Base-by-base conservation (phyloP, 2,329 filamentous ascomycete species). In the Fusarium tricinctum region DNA sequence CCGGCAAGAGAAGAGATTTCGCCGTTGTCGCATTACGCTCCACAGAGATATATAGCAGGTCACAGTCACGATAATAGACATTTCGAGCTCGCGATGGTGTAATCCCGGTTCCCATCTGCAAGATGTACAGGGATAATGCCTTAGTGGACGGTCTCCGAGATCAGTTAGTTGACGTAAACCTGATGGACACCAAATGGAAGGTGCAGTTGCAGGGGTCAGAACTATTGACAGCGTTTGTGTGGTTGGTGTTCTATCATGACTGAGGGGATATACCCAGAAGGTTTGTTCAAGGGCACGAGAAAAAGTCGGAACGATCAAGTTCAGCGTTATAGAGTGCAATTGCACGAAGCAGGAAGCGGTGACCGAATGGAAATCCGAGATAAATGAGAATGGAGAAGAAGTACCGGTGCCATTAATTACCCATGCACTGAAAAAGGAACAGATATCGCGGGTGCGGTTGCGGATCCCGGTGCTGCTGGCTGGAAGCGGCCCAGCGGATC, bases 401-500 rank as follows among this genome's bases (percentile, higher is more conserved):
- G 28, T 33, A 38, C 30, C 35, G 44, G 22, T 58, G 43, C 20
- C 54, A 51, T 54, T 39, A 60, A 51, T 54, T 39, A 60, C 45
- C 58, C 38, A 49, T 52, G 38, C 49, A 64, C 38, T 20, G n/a
- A 67, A 59, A 67, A 59, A 33, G 46, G 39, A 49, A 50, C 30
- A 62, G 40, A 46, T 54, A 48, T 58, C 53, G 62, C 50, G 47
- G 49, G 22, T 60, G 58, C 65, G 52, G 63, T 14, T 58, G 59
- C 55, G 63, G 67, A 54, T 63, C 53, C 56, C 48, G 30, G 48
- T 22, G 42, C 55, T 33, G 69, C 58, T 60, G 56, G 66, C 63
- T 59, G 44, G 65, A 57, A 52, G 63, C 71, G 71, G 71, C 58
- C 69, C 69, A 73, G 69, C 71, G 71, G 71, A 73, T 73, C 67